A percentile compares a stretch with the other conserved stretches of the same genome.
Conservation (phyloP, 176 grass and related monocot species). For the Tillandsia fasciculata region DNA sequence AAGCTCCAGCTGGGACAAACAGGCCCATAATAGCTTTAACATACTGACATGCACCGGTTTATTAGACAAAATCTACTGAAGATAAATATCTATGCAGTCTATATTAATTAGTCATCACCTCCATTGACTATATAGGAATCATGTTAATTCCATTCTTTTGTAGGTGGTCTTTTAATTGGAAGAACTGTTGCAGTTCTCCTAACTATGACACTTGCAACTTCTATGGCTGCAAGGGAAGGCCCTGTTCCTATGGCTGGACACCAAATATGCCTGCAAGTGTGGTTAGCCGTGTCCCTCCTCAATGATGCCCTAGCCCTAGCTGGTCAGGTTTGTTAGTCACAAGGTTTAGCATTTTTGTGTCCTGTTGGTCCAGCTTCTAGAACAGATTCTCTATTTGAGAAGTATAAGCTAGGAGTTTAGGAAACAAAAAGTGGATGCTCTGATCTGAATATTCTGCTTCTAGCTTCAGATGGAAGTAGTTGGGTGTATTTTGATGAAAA, state of each 20-base stretch:
- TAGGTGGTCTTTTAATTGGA: constrained; percentile 70
- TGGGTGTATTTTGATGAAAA: too few species aligned
- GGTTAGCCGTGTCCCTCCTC: constrained; percentile 72
- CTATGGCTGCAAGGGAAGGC: constrained; percentile 71
- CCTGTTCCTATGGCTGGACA: constrained; percentile 81
- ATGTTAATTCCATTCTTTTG: constrained; percentile 19
- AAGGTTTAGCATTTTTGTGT: neutral
- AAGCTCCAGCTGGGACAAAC: neutral
- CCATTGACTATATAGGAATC: neutral
- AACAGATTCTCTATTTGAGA: neutral
- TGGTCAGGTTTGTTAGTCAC: constrained; percentile 61
- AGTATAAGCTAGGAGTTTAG: too few species aligned
- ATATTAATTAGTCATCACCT: neutral
- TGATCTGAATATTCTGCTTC: too few species aligned
- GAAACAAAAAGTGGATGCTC: too few species aligned
- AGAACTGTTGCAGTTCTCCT: constrained; percentile 71
- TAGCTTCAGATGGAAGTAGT: too few species aligned
- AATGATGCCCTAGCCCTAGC: constrained; percentile 89
- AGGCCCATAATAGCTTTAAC: neutral
- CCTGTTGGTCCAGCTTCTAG: too few species aligned
- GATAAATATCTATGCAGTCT: too few species aligned
- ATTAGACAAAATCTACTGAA: too few species aligned
- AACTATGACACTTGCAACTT: constrained; percentile 64
- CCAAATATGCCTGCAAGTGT: constrained; percentile 86
- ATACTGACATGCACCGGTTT: neutral